Evolutionary conservation across 2,329 filamentous ascomycete genomes (phyloP).

Genomic region (Colletotrichum theobromicola): DNA sequence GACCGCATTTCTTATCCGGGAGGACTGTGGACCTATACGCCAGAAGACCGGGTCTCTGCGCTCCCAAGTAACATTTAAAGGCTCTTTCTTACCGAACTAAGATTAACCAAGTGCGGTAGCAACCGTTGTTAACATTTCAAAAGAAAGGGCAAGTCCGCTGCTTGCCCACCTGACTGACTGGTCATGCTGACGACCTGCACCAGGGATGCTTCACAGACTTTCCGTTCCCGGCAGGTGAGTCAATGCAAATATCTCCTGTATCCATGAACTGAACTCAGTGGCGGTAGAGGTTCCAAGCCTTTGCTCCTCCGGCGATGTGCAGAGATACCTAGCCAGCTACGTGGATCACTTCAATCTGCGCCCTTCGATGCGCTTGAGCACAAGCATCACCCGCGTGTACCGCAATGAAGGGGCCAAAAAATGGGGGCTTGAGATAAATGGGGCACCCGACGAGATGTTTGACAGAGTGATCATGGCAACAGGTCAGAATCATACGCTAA

Average conservation of each 20-base stretch:
- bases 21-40: constrained; percentile 47
- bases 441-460: constrained; percentile 26
- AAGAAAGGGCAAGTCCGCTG: constrained; percentile 27
- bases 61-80: constrained; percentile 29
- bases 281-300: constrained; percentile 26
- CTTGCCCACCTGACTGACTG: neutral
- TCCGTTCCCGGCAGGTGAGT: constrained; percentile 29
- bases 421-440: constrained; percentile 34
- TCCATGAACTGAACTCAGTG: neutral
- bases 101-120: constrained; percentile 13
- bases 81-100: neutral
- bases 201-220: constrained; percentile 40
- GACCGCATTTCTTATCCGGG: constrained; percentile 45
- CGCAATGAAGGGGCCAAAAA: constrained; percentile 23
- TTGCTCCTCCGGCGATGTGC: constrained; percentile 28
- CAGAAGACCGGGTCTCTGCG: constrained; percentile 38
- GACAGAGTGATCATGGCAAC: constrained; percentile 42
- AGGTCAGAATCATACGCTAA: constrained; percentile 36
- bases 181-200: neutral
- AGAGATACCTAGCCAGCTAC: constrained; percentile 37
- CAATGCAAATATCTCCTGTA: neutral
- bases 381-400: constrained; percentile 23
- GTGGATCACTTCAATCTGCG: constrained; percentile 34
- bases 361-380: constrained; percentile 28
- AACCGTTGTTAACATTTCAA: constrained; percentile 35